Base-by-base conservation (phyloP, 495 filamentous ascomycete species). In the Podospora tetraspora region DNA sequence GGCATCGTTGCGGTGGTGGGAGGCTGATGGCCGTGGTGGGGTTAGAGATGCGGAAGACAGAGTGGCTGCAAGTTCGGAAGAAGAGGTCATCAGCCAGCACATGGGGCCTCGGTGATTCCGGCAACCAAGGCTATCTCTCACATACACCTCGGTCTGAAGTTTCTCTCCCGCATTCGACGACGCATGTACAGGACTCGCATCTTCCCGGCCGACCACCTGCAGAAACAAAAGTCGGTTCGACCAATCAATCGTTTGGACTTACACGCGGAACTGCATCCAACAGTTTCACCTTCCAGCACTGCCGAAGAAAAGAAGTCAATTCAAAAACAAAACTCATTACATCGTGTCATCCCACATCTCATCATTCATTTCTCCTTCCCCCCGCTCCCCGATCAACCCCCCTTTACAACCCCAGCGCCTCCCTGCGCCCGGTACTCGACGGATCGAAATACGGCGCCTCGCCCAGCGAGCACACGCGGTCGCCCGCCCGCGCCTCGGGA, bases 381-480 rank as follows among this genome's bases (percentile, higher is more conserved):
- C 6, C 29, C 34, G 3, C 16, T 3, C 13, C 13, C 12, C 12
- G 3, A 37, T 16, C 12, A 16, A 13, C 12, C 2, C 34, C 6
- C 37, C 1, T 34, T 34, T 61, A 71, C 59, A 66, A 24, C 13
- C 64, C 71, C 56, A 69, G 61, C 5, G 67, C 71, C 57, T 73
- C 69, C 61, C 59, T 70, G 57, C 71, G 66, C 32, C 66, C 62
- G 63, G 37, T 67, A 61, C 61, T 66, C 52, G 59, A 22, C 34
- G 70, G 22, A 32, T 74, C 72, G 1, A 74, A 62, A 63, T 74
- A 71, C 1, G 72, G 69, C 24, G 72, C 72, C 67, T 74, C 72
- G 1, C 72, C 72, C 29, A 74, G 37, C 34, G 69, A 74, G 22
- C 69, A 71, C 22, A 71, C 72, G 13, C 72, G 67, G 57, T 74